These are phyloP conservation scores for Malassezia pachydermatis DNA, from an alignment of 1,284 basidiomycete genomes.

Conservation along the genomic window DNA sequence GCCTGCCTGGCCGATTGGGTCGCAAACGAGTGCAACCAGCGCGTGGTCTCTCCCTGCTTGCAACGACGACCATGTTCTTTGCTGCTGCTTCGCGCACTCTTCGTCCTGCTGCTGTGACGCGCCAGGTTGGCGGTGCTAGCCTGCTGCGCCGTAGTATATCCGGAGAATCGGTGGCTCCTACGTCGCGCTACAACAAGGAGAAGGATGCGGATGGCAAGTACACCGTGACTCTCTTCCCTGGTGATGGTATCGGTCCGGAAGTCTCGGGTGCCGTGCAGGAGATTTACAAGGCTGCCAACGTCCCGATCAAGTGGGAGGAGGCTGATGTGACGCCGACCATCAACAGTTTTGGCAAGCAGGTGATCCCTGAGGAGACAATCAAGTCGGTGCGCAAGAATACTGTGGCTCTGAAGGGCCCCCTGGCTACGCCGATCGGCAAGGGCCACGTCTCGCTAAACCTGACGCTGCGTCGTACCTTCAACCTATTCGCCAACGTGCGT, in stretches of 20 bases:
- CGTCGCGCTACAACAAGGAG: constrained; percentile 43
- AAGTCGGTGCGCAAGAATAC: constrained; percentile 91
- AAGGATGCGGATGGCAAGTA: constrained; percentile 63
- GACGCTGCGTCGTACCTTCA: constrained; percentile 91
- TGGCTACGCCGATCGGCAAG: constrained; percentile 71
- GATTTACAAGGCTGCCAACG: constrained; percentile 74
- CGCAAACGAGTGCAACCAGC: not conserved
- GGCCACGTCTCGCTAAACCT: constrained; percentile 97
- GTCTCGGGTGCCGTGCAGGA: constrained; percentile 90
- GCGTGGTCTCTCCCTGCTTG: not conserved
- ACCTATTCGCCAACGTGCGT: constrained; percentile 94
- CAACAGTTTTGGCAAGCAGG: constrained; percentile 77
- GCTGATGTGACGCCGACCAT: constrained; percentile 82
- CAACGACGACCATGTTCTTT: constrained; percentile 14
- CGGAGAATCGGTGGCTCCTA: constrained; percentile 35
- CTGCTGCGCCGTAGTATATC: constrained; percentile 34
- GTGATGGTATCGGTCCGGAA: constrained; percentile 95
- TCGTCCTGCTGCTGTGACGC: constrained; percentile 12
- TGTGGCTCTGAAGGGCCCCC: constrained; percentile 74
- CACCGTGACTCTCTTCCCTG: constrained; percentile 80
- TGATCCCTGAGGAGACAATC: constrained; percentile 86
- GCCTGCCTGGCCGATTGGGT: not conserved
- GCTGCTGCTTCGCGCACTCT: constrained; percentile 16
- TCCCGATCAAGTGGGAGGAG: constrained; percentile 70
- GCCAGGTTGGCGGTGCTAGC: constrained; percentile 23